phyloP scores from a whole-genome alignment of 1,284 basidiomycete genomes.

The Sporisorium scitamineum region DNA sequence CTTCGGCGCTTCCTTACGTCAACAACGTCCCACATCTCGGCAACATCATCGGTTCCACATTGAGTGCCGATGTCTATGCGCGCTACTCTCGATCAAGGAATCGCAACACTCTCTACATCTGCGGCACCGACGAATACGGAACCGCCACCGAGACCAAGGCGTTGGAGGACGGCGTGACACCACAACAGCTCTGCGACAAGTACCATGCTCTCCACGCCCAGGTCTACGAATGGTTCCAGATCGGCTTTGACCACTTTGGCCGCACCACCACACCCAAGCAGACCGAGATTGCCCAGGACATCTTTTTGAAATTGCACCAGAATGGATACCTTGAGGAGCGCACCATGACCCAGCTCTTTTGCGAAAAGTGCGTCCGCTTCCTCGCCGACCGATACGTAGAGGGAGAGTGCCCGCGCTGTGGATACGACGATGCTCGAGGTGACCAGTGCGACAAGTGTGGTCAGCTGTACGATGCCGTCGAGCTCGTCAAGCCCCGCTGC shows the following conservation, averaged over 20 bases:
- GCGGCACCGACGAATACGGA: conserved; percentile 98
- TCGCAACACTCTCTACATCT: conserved; percentile 78
- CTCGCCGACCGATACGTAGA: conserved; percentile 69
- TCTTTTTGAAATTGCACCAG: conserved; percentile 66
- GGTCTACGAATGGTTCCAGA: conserved; percentile 94
- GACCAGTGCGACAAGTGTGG: conserved; percentile 98
- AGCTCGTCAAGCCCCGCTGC: conserved; percentile 95
- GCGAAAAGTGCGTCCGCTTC: conserved; percentile 63
- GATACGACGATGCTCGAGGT: conserved; percentile 83
- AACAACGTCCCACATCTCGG: conserved; percentile 99
- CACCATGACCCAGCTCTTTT: conserved; percentile 66
- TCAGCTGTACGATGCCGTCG: conserved; percentile 87
- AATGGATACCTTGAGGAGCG: conserved; percentile 67
- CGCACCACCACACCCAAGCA: conserved; percentile 91
- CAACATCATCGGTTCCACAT: conserved; percentile 95
- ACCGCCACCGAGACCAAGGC: conserved; percentile 99
- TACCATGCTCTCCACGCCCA: conserved; percentile 89
- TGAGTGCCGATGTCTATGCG: conserved; percentile 96
- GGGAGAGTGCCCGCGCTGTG: conserved; percentile 67
- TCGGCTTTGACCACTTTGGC: conserved; percentile 95
- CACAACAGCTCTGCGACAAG: conserved; percentile 90
- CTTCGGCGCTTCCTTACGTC: conserved; percentile 94
- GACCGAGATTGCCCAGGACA: conserved; percentile 75
- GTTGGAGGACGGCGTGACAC: conserved; percentile 89
- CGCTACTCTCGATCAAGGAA: conserved; percentile 77